Percentiles rank a stretch among this genome's conserved stretches.
These are phyloP conservation scores for Chenopodium quinoa DNA, from an alignment of 148 eudicot species.

Conservation along the genomic window DNA sequence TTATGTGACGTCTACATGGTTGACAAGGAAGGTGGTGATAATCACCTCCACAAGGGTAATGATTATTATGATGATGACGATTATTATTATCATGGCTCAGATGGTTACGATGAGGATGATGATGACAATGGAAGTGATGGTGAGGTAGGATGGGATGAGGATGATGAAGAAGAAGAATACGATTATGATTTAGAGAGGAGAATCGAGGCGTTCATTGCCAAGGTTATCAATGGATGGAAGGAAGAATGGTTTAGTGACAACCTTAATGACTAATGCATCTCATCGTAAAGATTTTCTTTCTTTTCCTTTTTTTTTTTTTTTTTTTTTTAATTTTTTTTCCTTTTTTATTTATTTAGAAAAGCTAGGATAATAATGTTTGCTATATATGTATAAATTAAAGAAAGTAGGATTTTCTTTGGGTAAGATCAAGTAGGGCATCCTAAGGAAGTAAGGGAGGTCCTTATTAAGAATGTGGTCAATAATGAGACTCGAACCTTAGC, in stretches of 20 bases:
- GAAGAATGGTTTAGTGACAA: conserved; percentile 41
- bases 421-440: too few species aligned
- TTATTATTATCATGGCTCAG: conserved; percentile 28
- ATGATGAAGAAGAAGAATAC: conserved; percentile 33
- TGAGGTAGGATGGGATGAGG: conserved; percentile 30
- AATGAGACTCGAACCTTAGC: too few species aligned
- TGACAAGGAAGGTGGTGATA: conserved; percentile 19
- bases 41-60: conserved; percentile 4
- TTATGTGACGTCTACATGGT: conserved; percentile 1
- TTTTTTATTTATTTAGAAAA: too few species aligned
- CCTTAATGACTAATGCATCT: neutral
- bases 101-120: conserved; percentile 40
- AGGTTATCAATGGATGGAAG: conserved; percentile 46
- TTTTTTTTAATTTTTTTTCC: too few species aligned
- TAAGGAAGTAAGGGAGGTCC: too few species aligned
- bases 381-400: neutral
- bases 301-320: neutral
- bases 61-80: neutral
- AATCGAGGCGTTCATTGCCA: conserved; percentile 45
- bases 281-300: neutral
- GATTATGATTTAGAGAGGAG: conserved; percentile 37
- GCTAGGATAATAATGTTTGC: neutral
- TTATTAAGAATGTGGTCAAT: too few species aligned
- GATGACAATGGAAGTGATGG: conserved; percentile 35
- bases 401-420: too few species aligned